phyloP scores from a whole-genome alignment of 2,329 filamentous ascomycete genomes.

The Elsinoe arachidis region DNA sequence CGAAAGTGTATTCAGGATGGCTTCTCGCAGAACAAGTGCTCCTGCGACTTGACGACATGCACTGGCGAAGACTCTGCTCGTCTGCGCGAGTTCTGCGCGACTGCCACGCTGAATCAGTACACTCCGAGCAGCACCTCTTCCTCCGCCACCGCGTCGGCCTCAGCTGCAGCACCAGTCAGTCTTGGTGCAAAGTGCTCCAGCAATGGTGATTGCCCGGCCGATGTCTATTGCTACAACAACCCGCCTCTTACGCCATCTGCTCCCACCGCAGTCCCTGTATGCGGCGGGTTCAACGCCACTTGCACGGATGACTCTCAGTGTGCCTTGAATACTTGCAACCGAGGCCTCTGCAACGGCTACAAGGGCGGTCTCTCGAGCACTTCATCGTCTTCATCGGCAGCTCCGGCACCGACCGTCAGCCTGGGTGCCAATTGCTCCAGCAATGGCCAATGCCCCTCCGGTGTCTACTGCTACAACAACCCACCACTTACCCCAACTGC shows the following conservation, averaged over 20 bases:
- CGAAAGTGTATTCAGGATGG: neutral
- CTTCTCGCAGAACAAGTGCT: neutral
- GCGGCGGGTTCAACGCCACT: conserved; percentile 22
- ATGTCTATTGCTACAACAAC: conserved; percentile 18
- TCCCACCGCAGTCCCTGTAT: conserved; percentile 14
- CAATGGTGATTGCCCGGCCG: neutral
- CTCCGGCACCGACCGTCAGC: too few relatives aligned
- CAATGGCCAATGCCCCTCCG: neutral
- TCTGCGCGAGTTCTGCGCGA: neutral
- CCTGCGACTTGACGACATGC: conserved; percentile 4
- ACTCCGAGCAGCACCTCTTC: neutral
- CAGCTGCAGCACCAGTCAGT: neutral
- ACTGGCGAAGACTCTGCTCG: conserved; percentile 1
- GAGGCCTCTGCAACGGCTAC: conserved; percentile 21
- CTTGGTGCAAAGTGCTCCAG: neutral
- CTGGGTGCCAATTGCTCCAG: neutral
- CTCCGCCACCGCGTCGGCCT: neutral
- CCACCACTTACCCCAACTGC: conserved; percentile 11
- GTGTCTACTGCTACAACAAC: conserved; percentile 18
- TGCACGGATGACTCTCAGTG: conserved; percentile 19
- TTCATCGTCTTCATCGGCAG: neutral
- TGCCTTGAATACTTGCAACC: conserved; percentile 21
- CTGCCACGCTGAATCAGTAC: neutral
- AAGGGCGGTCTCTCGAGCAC: conserved; percentile 1
- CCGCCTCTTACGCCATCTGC: conserved; percentile 12